phyloP scores from a whole-genome alignment of 2,329 filamentous ascomycete species.

The Tympanopsis confertula region DNA sequence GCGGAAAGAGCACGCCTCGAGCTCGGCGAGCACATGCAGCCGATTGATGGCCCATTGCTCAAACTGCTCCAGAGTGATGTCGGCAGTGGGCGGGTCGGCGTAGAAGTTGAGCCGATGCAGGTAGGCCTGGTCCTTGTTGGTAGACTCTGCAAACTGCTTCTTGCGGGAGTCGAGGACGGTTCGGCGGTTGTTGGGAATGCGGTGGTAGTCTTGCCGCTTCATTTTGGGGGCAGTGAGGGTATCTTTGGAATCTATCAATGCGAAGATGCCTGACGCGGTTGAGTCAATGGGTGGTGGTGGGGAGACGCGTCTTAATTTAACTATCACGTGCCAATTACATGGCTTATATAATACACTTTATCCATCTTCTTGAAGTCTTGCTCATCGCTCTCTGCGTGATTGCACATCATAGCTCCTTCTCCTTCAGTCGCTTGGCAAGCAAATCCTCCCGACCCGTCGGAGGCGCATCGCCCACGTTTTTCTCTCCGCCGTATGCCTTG shows the following conservation, averaged over 20 bases:
- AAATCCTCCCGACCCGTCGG: conserved; percentile 37
- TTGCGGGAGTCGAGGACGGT: conserved; percentile 69
- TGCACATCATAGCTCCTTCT: conserved; percentile 7
- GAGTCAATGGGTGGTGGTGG: no score
- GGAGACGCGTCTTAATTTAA: no score
- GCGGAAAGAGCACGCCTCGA: conserved; percentile 91
- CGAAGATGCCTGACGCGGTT: no score
- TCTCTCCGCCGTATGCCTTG: conserved; percentile 53
- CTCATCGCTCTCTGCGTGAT: no score
- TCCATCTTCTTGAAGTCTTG: no score
- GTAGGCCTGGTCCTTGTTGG: conserved; percentile 70
- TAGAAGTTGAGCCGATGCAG: conserved; percentile 88
- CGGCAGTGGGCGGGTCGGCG: conserved; percentile 71
- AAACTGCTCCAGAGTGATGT: conserved; percentile 93
- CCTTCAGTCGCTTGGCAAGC: conserved; percentile 16
- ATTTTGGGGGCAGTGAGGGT: no score
- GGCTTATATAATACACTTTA: no score
- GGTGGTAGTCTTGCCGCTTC: conserved; percentile 38
- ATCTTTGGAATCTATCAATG: no score
- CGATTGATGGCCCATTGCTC: conserved; percentile 97
- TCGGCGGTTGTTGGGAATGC: conserved; percentile 58
- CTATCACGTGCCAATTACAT: no score
- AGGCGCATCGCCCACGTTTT: conserved; percentile 42
- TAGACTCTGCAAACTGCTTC: conserved; percentile 72
- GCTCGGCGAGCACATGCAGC: conserved; percentile 72